A percentile compares a stretch with the other conserved stretches of the same genome.
Evolutionary conservation across 2,329 filamentous ascomycete genomes (phyloP).

Genomic region (Diaporthe longicolla): DNA sequence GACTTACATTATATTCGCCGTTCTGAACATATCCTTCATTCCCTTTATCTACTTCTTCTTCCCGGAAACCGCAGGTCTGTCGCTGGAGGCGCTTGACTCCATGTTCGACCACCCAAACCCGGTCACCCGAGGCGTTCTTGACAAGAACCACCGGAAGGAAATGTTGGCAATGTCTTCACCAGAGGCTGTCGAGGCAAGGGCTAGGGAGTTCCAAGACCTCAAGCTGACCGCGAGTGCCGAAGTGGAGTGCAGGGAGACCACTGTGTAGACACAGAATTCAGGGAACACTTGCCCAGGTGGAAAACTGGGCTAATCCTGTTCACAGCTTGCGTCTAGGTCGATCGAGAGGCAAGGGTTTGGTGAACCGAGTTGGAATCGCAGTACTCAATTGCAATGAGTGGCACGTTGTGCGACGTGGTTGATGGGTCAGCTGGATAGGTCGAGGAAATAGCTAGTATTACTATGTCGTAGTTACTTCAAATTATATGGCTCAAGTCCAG

Average conservation of each 20-base stretch:
- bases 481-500: no score
- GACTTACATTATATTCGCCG: slow-evolving; percentile 45
- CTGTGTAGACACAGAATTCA: background rate
- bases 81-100: slow-evolving; percentile 50
- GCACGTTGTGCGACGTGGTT: no score
- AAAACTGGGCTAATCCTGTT: no score
- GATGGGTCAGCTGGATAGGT: no score
- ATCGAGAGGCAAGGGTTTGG: no score
- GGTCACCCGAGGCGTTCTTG: background rate
- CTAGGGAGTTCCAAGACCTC: background rate
- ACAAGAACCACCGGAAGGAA: background rate
- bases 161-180: background rate
- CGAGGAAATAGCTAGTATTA: no score
- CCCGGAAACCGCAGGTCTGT: slow-evolving; percentile 50
- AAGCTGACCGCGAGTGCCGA: background rate
- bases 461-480: no score
- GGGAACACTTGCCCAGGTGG: no score
- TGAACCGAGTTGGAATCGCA: no score
- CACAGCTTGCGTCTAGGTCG: no score
- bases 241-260: background rate
- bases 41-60: slow-evolving; percentile 47
- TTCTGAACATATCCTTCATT: slow-evolving; percentile 47
- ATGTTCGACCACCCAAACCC: slow-evolving; percentile 2
- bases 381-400: no score
- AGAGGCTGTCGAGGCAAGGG: background rate